Base-by-base conservation (phyloP, 2,329 filamentous ascomycete species). In the Colletotrichum siamense region DNA sequence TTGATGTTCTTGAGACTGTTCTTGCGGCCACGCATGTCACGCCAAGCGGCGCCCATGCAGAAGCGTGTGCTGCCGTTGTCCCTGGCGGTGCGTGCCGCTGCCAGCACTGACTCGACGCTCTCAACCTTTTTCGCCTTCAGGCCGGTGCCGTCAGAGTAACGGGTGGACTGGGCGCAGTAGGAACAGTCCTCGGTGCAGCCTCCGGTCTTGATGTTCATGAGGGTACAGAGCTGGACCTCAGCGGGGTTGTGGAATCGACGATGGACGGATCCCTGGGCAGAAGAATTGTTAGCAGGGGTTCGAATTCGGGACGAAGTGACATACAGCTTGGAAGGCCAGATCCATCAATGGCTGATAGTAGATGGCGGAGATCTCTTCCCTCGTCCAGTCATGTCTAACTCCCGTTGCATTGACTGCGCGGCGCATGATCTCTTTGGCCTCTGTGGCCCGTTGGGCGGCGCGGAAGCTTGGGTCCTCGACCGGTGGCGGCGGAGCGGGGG, bases 161-260 rank as follows among this genome's bases (percentile, higher is more conserved):
- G 93, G 8, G 95, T 95, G 6, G 95, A 96, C 85, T 98, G 95
- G 4, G 95, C 95, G 84, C 95, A 98, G 91, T 98, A 98, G 28
- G 94, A 95, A 87, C 96, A 98, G 85, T 98, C 96, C 85, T 98
- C 96, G 80, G 92, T 95, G 86, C 96, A 98, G 64, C 96, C 96
- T 71, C 96, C 96, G 10, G 95, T 98, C 84, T 98, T 98, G 88
- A 98, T 98, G 89, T 98, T 98, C 95, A 98, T 98, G 75, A 98
- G 89, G 0, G 96, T 98, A 88, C 96, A 98, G 86, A 98, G 94
- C 85, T 98, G 96, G 78, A 98, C 95, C 32, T 95, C 93, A 63
- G 93, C 89, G 8, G 96, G 95, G 82, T 95, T 91, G 86, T 98
- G 96, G 88, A 98, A 98, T 80, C 94, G 93, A 62, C 95, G 93